Base-by-base conservation (phyloP, 164 flowering plant species). In the Vitis cinerea region DNA sequence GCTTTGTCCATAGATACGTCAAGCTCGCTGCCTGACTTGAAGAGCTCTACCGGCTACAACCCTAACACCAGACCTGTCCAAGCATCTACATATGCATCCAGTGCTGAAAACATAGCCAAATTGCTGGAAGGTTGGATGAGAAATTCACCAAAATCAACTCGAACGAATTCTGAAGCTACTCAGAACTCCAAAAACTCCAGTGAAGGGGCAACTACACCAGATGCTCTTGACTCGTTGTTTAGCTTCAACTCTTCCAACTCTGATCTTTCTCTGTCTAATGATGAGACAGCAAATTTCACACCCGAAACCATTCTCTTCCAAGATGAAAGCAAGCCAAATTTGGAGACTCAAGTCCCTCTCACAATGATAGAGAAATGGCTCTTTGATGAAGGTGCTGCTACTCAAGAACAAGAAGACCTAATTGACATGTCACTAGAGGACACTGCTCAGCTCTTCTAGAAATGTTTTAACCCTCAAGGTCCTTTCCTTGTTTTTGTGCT, bases 1-100 rank as follows among this genome's bases (percentile, higher is more conserved):
- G 98, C 97, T 50, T 72, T 94, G 37, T 91, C 98, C 15, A 51
- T 91, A 9, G 90, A 90, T 67, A 83, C 84, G 67, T 16, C 84
- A 2, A 71, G 11, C 50, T 9, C 27, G 3, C 17, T 60, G 0
- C 54, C 61, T 52, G 73, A 57, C 13, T 61, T 71, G 15, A 75
- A 75, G 10, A 47, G 76, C 44, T 30, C 65, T 8, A 49, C 1
- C 29, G 37, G 53, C 48, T 14, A 12, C 52, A 15, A 58, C 14
- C 50, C 69, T 3, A 3, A 29, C 37, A 56, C 67, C 10, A 64
- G 4, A 57, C 57, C 74, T 0, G 59, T 31, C 29, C 77, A 62
- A 9, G 50, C 65, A 16, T 5, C 84, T 5, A 72, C 84, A 1
- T 90, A 92, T 50, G 98, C 90, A 3, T 88, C 87, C 3, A 89